These are phyloP conservation scores for Lepiota brunneoincarnata DNA, from an alignment of 768 basidiomycete species.

Conservation along the genomic window DNA sequence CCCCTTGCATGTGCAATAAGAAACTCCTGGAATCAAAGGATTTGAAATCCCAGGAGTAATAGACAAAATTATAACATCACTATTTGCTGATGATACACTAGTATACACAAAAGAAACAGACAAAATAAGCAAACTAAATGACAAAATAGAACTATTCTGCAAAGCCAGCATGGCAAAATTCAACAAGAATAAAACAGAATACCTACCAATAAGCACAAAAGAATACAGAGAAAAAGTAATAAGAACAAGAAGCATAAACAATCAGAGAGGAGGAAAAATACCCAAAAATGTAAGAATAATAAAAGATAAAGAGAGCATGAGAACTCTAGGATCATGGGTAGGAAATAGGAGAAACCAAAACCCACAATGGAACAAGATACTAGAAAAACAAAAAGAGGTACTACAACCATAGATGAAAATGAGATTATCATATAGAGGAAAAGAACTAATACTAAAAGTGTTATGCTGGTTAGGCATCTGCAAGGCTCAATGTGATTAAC, in stretches of 20 bases:
- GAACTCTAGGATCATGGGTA: constrained; percentile 31
- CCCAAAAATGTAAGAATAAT: constrained; percentile 25
- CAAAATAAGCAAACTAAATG: not conserved
- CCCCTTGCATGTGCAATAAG: constrained; percentile 28
- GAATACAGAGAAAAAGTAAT: constrained; percentile 20
- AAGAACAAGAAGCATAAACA: constrained; percentile 7
- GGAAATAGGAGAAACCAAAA: constrained; percentile 25
- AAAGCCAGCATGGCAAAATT: constrained; percentile 23
- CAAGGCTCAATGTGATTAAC: too few relatives aligned
- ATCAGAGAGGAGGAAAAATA: constrained; percentile 2
- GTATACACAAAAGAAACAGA: constrained; percentile 15
- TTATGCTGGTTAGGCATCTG: too few relatives aligned
- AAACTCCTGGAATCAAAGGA: constrained; percentile 23
- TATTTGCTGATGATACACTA: constrained; percentile 36
- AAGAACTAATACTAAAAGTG: constrained; percentile 17
- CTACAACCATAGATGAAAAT: constrained; percentile 22
- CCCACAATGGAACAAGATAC: constrained; percentile 19
- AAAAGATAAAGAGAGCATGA: constrained; percentile 23
- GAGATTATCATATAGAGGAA: constrained; percentile 22
- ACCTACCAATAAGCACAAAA: constrained; percentile 33
- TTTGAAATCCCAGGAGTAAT: constrained; percentile 13
- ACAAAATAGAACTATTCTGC: not conserved
- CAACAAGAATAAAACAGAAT: constrained; percentile 18
- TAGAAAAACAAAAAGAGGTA: constrained; percentile 22
- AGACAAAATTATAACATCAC: constrained; percentile 22